A percentile compares a stretch with the other conserved stretches of the same genome.
These are phyloP conservation scores for Saccharomycopsis selenospora DNA, from an alignment of 805 yeast species.

Conservation along the genomic window DNA sequence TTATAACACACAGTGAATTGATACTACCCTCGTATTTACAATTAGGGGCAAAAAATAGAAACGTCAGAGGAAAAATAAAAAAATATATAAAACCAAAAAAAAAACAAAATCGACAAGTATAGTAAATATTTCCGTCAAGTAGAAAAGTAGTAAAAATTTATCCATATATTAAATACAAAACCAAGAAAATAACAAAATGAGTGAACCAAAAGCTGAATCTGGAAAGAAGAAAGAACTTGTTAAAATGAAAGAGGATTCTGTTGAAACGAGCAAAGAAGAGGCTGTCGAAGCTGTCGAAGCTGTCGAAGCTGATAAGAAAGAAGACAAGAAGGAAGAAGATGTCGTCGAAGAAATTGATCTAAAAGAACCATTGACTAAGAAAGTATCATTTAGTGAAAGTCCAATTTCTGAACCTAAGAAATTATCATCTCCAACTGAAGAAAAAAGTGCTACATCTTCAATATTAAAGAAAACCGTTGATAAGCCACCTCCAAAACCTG, in stretches of 20 bases:
- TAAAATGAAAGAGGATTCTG: neutral
- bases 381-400: conserved; percentile 23
- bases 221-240: neutral
- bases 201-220: conserved; percentile 4
- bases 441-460: conserved; percentile 7
- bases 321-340: neutral
- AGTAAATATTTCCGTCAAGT: too few relatives aligned
- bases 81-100: too few relatives aligned
- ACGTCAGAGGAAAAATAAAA: too few relatives aligned
- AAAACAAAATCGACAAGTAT: too few relatives aligned
- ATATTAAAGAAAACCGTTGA: conserved; percentile 14
- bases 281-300: conserved; percentile 1
- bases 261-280: conserved; percentile 11
- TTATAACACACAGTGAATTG: too few relatives aligned
- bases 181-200: conserved; percentile 3
- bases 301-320: neutral
- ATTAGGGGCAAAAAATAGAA: too few relatives aligned
- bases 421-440: conserved; percentile 10
- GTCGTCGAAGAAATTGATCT: conserved; percentile 4
- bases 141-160: conserved; percentile 7
- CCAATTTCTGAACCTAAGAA: conserved; percentile 21
- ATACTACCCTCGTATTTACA: too few relatives aligned
- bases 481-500: conserved; percentile 42
- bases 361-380: conserved; percentile 8
- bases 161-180: too few relatives aligned